These are phyloP conservation scores for Penicillium arizonense DNA, from an alignment of 495 filamentous ascomycete genomes.

Conservation along the genomic window DNA sequence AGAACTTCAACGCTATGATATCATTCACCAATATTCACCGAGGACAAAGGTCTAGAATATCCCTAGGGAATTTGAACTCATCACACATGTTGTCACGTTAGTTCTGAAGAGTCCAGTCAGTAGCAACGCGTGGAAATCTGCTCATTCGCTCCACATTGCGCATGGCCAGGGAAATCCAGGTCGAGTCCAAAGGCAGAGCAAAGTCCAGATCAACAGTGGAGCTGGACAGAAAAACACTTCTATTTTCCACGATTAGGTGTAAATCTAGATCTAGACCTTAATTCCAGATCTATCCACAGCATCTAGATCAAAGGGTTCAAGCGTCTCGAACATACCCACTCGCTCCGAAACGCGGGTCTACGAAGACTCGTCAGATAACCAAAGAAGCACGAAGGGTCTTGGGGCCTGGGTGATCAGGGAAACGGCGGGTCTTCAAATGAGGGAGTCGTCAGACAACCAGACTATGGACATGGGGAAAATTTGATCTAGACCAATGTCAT, in stretches of 20 bases:
- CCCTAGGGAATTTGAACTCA: neutral
- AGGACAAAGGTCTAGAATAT: too few relatives aligned
- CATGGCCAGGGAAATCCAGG: neutral
- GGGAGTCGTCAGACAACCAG: slow-evolving; percentile 23
- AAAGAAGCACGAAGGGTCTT: neutral
- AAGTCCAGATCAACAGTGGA: neutral
- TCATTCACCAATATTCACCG: too few relatives aligned
- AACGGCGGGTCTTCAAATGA: slow-evolving; percentile 9
- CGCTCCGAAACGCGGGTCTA: neutral
- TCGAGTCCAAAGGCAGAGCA: neutral
- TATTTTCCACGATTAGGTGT: neutral
- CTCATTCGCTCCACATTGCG: neutral
- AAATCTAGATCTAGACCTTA: slow-evolving; percentile 3
- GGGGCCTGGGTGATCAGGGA: slow-evolving; percentile 10
- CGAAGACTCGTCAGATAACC: neutral
- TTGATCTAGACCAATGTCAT: neutral
- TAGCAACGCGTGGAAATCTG: neutral
- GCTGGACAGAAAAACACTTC: neutral
- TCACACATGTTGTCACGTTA: too few relatives aligned
- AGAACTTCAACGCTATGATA: too few relatives aligned
- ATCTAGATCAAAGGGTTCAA: neutral
- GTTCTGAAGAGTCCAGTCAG: neutral
- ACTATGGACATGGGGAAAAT: neutral
- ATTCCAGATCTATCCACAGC: neutral
- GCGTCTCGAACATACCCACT: neutral